Evolutionary conservation across 371 early-diverging fungal species (phyloP).

Genomic region (Mortierella sp.): DNA sequence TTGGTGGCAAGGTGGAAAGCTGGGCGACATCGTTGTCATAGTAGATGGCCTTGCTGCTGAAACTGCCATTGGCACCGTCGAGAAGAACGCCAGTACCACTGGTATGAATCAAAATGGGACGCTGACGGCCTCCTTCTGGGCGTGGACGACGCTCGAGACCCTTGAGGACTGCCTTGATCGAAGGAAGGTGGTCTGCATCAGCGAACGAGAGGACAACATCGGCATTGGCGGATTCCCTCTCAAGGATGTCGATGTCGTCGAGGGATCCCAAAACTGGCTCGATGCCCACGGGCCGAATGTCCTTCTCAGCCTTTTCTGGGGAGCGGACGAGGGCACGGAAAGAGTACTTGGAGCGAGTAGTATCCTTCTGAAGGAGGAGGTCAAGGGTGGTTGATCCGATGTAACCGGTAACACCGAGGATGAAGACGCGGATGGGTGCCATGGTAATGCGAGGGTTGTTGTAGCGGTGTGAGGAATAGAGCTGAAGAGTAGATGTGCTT

Average conservation of each 20-base stretch:
- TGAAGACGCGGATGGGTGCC: constrained; percentile 37
- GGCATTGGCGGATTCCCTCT: constrained; percentile 38
- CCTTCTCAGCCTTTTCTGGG: constrained; percentile 29
- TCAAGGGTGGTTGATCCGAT: constrained; percentile 42
- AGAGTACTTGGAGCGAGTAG: constrained; percentile 8
- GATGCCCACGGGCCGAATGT: constrained; percentile 36
- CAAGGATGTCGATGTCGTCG: constrained; percentile 32
- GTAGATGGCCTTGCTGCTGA: constrained; percentile 32
- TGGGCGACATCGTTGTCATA: constrained; percentile 46
- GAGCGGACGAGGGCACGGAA: constrained; percentile 51
- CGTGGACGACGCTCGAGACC: constrained; percentile 39
- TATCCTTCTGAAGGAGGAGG: constrained; percentile 28
- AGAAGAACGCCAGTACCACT: constrained; percentile 49
- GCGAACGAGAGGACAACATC: constrained; percentile 53
- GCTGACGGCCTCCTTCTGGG: constrained; percentile 13
- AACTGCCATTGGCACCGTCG: constrained; percentile 33
- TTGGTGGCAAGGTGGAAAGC: constrained; percentile 24
- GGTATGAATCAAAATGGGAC: constrained; percentile 54
- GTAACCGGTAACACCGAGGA: constrained; percentile 53
- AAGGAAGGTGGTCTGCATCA: constrained; percentile 48
- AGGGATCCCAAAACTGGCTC: constrained; percentile 50
- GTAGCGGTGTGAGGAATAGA: too few relatives aligned
- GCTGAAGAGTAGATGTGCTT: too few relatives aligned
- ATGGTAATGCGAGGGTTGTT: too few relatives aligned
- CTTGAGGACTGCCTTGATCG: constrained; percentile 45